These are phyloP conservation scores for Phytophthora cryptogea DNA, from an alignment of 352 stramenopile genomes.

Conservation along the genomic window DNA sequence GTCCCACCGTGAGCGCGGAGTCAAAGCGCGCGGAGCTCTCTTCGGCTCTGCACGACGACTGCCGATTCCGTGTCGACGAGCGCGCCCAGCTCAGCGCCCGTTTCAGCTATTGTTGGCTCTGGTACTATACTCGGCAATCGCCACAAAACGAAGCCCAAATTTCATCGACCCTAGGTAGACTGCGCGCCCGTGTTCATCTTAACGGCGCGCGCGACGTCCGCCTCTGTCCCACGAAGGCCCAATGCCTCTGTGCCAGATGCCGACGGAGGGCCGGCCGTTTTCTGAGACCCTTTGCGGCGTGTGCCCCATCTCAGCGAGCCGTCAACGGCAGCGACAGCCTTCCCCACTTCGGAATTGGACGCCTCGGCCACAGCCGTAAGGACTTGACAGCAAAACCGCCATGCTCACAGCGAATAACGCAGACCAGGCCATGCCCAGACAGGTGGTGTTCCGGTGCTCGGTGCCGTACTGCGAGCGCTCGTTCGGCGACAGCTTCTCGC, in stretches of 20 bases:
- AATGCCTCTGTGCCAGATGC: conserved; percentile 8
- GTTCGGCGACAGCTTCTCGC: conserved; percentile 40
- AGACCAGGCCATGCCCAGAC: conserved; percentile 1
- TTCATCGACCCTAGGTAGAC: too few species aligned
- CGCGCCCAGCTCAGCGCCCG: conserved; percentile 12
- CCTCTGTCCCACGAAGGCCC: not conserved
- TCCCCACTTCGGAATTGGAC: conserved; percentile 29
- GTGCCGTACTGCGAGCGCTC: conserved; percentile 42
- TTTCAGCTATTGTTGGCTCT: conserved; percentile 7
- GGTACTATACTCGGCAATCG: not conserved
- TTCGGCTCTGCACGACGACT: conserved; percentile 5
- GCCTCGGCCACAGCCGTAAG: not conserved
- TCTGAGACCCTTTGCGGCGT: conserved; percentile 24
- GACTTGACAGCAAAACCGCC: not conserved
- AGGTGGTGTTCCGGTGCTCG: conserved; percentile 35
- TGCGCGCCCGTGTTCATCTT: conserved; percentile 3
- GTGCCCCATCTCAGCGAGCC: conserved; percentile 34
- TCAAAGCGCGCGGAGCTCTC: not conserved
- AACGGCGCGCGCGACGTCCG: not conserved
- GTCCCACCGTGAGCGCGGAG: conserved; percentile 3
- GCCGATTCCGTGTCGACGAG: conserved; percentile 2
- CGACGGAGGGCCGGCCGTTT: conserved; percentile 25
- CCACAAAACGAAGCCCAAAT: not conserved
- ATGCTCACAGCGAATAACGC: conserved; percentile 10
- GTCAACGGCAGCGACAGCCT: conserved; percentile 3